phyloP scores from a whole-genome alignment of 768 basidiomycete genomes.

The Pisolithus microcarpus region DNA sequence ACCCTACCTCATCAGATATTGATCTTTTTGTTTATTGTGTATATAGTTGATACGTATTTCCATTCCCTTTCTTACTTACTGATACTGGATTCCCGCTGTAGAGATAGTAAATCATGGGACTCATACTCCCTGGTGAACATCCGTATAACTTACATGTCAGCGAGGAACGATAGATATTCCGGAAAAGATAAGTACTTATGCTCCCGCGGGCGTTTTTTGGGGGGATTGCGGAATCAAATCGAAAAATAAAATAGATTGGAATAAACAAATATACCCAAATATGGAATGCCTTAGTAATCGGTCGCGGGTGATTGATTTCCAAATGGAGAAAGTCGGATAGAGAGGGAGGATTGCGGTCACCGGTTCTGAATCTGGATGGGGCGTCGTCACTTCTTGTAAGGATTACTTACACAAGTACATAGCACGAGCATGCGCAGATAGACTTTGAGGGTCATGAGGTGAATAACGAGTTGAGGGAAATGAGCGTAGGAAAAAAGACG shows the following conservation, averaged over 20 bases:
- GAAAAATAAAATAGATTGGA: no score
- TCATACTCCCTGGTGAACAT: neutral
- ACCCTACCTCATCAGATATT: neutral
- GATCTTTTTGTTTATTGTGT: conserved; percentile 6
- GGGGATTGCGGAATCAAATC: no score
- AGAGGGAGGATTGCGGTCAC: neutral
- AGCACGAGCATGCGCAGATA: conserved; percentile 5
- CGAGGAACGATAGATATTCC: neutral
- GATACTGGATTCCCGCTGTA: neutral
- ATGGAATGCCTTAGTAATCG: neutral
- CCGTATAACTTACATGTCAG: neutral
- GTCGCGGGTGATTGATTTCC: neutral
- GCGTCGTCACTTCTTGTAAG: neutral
- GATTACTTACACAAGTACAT: neutral
- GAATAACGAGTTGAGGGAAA: neutral
- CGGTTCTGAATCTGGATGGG: no score
- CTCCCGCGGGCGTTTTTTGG: no score
- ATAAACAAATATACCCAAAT: neutral
- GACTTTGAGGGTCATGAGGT: conserved; percentile 7
- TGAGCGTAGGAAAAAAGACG: neutral
- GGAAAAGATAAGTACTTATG: no score
- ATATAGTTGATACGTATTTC: conserved; percentile 1
- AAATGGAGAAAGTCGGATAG: conserved; percentile 2
- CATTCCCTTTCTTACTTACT: neutral
- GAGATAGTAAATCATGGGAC: neutral